Percentiles rank a stretch among this genome's conserved stretches.
Conservation (phyloP, 495 filamentous ascomycete genomes). For the Trichocladium antarcticum region DNA sequence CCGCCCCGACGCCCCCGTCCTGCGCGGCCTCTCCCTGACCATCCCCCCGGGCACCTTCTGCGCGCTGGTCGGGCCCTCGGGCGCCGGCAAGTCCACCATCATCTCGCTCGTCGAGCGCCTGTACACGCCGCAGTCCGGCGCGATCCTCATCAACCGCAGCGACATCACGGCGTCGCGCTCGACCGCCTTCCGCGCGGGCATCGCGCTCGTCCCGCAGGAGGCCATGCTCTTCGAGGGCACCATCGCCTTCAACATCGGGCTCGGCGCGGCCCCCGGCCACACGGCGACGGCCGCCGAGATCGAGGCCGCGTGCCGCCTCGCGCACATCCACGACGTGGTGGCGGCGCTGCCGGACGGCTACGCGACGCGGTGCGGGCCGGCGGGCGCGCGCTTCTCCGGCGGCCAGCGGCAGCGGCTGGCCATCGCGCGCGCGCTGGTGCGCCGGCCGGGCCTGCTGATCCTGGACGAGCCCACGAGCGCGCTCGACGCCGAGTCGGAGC, state of each 20-base stretch:
- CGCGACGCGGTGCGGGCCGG: constrained; percentile 46
- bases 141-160: constrained; percentile 42
- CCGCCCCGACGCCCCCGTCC: constrained; percentile 41
- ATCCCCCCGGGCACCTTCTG: constrained; percentile 54
- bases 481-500: constrained; percentile 62
- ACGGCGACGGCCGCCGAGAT: constrained; percentile 41
- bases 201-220: constrained; percentile 55
- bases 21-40: constrained; percentile 39
- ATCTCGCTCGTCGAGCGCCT: constrained; percentile 54
- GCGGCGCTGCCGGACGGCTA: constrained; percentile 48
- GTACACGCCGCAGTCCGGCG: constrained; percentile 46
- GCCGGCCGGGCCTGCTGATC: constrained; percentile 70
- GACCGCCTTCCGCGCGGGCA: constrained; percentile 39
- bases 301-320: constrained; percentile 44
- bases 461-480: constrained; percentile 80
- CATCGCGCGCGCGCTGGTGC: constrained; percentile 66
- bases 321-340: constrained; percentile 51
- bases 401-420: constrained; percentile 59
- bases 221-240: constrained; percentile 42
- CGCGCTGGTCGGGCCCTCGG: constrained; percentile 58
- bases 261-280: constrained; percentile 37
- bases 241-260: constrained; percentile 45
- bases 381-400: constrained; percentile 40
- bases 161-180: constrained; percentile 36
- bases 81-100: constrained; percentile 65